These are phyloP conservation scores for Pseudogymnoascus sp. DNA, from an alignment of 2,329 filamentous ascomycete genomes.

Conservation along the genomic window DNA sequence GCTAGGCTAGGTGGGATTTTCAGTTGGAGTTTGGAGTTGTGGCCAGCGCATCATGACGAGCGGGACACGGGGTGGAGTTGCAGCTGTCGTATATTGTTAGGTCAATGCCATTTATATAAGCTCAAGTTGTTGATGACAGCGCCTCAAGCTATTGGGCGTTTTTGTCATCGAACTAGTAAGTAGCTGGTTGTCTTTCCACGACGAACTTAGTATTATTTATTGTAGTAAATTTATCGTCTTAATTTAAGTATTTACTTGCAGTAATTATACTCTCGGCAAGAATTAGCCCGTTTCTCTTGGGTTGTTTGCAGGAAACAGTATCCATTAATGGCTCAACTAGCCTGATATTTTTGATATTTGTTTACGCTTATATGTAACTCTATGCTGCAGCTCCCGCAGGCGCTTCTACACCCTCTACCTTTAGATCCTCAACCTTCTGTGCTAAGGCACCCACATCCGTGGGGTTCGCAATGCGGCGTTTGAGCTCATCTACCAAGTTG, in stretches of 20 bases:
- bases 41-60: neutral
- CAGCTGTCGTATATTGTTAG: neutral
- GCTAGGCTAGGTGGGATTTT: neutral
- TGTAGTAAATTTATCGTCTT: neutral
- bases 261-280: neutral
- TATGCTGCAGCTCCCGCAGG: neutral
- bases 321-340: neutral
- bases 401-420: slow-evolving; percentile 12
- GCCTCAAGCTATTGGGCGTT: neutral
- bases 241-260: neutral
- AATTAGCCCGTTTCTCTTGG: neutral
- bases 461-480: slow-evolving; percentile 36
- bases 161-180: neutral
- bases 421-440: slow-evolving; percentile 23
- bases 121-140: neutral
- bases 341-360: neutral
- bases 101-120: neutral
- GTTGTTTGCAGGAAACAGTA: no score
- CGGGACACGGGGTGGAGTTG: neutral
- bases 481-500: slow-evolving; percentile 57
- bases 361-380: neutral
- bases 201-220: neutral
- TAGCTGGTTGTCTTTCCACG: neutral
- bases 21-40: neutral
- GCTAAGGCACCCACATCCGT: slow-evolving; percentile 24